A percentile compares a stretch with the other conserved stretches of the same genome.
phyloP scores from a whole-genome alignment of 1,284 basidiomycete genomes.

The Trichosporon sp. region DNA sequence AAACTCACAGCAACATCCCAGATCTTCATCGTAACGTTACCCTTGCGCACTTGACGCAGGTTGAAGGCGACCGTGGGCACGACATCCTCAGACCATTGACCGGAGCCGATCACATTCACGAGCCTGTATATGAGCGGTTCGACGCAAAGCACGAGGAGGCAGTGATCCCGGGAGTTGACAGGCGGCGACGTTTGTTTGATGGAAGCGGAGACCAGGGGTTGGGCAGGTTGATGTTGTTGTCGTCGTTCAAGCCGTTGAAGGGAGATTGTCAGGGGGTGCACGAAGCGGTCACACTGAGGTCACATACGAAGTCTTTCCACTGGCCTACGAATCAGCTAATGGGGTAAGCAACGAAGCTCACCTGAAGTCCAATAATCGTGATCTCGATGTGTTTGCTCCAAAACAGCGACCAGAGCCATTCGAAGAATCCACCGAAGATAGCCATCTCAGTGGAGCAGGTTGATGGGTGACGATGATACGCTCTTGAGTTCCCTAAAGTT shows the following conservation, averaged over 20 bases:
- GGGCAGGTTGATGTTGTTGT: not conserved
- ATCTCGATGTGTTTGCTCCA: conserved; percentile 91
- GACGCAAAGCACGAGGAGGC: not conserved
- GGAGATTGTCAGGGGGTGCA: conserved; percentile 19
- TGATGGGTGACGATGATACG: not conserved
- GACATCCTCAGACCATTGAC: conserved; percentile 92
- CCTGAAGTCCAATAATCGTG: conserved; percentile 90
- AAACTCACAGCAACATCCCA: conserved; percentile 80
- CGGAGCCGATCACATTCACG: conserved; percentile 83
- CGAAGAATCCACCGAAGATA: conserved; percentile 52
- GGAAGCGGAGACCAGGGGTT: not conserved
- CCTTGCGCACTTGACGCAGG: conserved; percentile 68
- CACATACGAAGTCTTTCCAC: conserved; percentile 81
- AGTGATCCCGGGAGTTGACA: not conserved
- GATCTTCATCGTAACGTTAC: conserved; percentile 87
- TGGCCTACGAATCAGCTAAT: conserved; percentile 63
- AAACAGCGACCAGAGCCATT: conserved; percentile 65
- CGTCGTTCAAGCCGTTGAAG: not conserved
- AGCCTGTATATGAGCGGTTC: conserved; percentile 55
- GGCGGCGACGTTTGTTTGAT: not conserved
- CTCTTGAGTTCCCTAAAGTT: not conserved
- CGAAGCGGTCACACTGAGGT: not conserved
- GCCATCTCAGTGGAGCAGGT: conserved; percentile 14
- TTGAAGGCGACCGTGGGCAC: conserved; percentile 94
- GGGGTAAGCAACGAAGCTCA: conserved; percentile 44